A percentile compares a stretch with the other conserved stretches of the same genome.
These are phyloP conservation scores for Hylodesmum podocarpum DNA, from an alignment of 306 rosid species.

Conservation along the genomic window DNA sequence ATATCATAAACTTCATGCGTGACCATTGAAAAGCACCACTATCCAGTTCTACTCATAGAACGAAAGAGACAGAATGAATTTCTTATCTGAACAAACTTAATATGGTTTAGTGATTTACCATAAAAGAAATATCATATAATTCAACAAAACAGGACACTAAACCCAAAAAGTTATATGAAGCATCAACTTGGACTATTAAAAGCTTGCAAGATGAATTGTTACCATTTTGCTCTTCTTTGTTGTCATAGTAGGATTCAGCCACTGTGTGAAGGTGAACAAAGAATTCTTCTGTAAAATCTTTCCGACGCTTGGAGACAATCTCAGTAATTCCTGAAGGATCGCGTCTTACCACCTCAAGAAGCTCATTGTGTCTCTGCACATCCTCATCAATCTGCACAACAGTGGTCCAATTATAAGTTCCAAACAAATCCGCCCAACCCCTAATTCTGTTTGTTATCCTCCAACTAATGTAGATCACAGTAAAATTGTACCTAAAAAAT, in stretches of 20 bases:
- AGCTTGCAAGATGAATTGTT: slow-evolving; percentile 22
- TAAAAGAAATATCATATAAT: slow-evolving; percentile 19
- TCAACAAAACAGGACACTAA: neutral
- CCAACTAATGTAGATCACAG: neutral
- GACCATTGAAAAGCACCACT: neutral
- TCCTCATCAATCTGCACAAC: slow-evolving; percentile 79
- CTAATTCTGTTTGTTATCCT: neutral
- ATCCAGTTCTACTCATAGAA: neutral
- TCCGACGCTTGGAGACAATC: slow-evolving; percentile 73
- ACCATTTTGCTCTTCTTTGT: slow-evolving; percentile 70
- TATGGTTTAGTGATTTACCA: slow-evolving; percentile 7
- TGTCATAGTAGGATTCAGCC: slow-evolving; percentile 62
- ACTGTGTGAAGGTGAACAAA: slow-evolving; percentile 77
- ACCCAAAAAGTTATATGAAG: neutral
- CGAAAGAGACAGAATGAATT: neutral
- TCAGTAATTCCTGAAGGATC: slow-evolving; percentile 56
- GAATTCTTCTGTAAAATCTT: slow-evolving; percentile 92
- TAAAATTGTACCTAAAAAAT: neutral
- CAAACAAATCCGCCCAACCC: neutral
- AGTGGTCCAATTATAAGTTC: neutral
- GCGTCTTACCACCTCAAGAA: slow-evolving; percentile 55
- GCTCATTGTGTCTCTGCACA: slow-evolving; percentile 79
- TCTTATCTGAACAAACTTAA: neutral
- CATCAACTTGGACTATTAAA: slow-evolving; percentile 17
- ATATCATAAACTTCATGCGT: neutral